These are phyloP conservation scores for Daldinia loculata DNA, from an alignment of 495 filamentous ascomycete species.

Conservation along the genomic window DNA sequence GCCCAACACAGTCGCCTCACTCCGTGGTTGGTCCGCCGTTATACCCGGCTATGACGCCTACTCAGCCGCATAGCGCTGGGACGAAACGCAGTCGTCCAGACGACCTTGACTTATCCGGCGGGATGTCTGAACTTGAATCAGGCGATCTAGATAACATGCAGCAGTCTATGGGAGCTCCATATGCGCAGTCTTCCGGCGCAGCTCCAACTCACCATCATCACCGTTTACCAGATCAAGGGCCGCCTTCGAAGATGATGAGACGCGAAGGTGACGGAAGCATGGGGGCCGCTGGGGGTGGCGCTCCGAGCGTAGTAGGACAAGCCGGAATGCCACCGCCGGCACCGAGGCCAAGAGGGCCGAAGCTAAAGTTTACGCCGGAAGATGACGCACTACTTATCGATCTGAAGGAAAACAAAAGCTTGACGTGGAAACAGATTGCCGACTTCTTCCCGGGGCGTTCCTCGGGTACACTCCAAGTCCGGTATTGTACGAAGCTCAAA, in stretches of 20 bases:
- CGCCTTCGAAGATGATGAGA: slow-evolving; percentile 65
- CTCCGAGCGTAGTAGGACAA: slow-evolving; percentile 79
- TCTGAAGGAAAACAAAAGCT: slow-evolving; percentile 88
- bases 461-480: slow-evolving; percentile 87
- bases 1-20: slow-evolving; percentile 53
- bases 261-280: slow-evolving; percentile 57
- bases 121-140: slow-evolving; percentile 58
- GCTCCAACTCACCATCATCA: slow-evolving; percentile 75
- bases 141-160: slow-evolving; percentile 60
- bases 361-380: slow-evolving; percentile 88
- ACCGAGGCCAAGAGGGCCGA: slow-evolving; percentile 78
- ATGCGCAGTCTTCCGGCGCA: slow-evolving; percentile 49
- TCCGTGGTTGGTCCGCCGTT: slow-evolving; percentile 52
- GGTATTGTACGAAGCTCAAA: slow-evolving; percentile 93
- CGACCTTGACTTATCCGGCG: slow-evolving; percentile 60
- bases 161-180: slow-evolving; percentile 56
- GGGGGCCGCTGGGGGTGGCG: slow-evolving; percentile 53
- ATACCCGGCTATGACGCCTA: slow-evolving; percentile 56
- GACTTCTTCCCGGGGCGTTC: slow-evolving; percentile 92
- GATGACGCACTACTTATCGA: slow-evolving; percentile 86
- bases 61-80: slow-evolving; percentile 53
- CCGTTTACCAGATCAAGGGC: slow-evolving; percentile 70
- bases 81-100: slow-evolving; percentile 58
- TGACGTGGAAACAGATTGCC: slow-evolving; percentile 96
- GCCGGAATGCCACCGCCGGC: slow-evolving; percentile 84